Evolutionary conservation across 495 filamentous ascomycete species (phyloP), one percentile per base, ranked within the genome.

Genomic region (Penicillium crystallinum): DNA sequence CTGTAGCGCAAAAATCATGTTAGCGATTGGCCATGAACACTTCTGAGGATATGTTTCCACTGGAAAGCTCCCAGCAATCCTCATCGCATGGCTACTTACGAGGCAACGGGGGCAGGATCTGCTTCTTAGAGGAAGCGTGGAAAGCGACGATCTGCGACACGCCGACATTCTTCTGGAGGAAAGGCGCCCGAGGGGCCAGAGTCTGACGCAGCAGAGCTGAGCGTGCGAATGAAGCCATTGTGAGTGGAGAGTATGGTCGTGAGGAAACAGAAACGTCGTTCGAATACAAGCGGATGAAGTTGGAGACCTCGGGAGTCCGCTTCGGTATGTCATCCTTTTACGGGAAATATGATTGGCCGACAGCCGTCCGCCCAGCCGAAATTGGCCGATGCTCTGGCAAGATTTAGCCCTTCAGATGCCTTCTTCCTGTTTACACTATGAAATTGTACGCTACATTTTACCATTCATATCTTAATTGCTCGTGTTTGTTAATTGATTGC

Each of bases 21-120:
- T 64, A 70, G 66, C 57, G 55, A 42, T 12, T 11, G 3, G 6
- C 19, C 34, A 22, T 38, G 44, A 23, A 40, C 22, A 25, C 19
- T 38, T 14, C 9, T 10, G 3, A 31, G 23, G 18, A 27, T 27
- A 7, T 23, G 44, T 18, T 35, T 25, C 7, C 50, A 17, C 10
- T 39, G 14, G 9, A 6, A 42, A 19, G 25, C 22, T 19, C 2
- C 12, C 18, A 12, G 11, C 31, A 25, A 6, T 22, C 27, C 38
- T 39, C 10, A 6, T 23, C 38, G 52, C 19, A 36, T 25, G 56
- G 37, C 56, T 36, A 77, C 85, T 70, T 73, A 89, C 85, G 85
- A 67, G 83, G 82, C 59, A 77, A 69, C 50, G 82, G 77, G 57
- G 86, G 84, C 51, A 91, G 79, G 65, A 91, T 82, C 61, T 72